A percentile compares a stretch with the other conserved stretches of the same genome.
These are phyloP conservation scores for Stachybotrys elegans DNA, from an alignment of 2,329 filamentous ascomycete species.

Conservation along the genomic window DNA sequence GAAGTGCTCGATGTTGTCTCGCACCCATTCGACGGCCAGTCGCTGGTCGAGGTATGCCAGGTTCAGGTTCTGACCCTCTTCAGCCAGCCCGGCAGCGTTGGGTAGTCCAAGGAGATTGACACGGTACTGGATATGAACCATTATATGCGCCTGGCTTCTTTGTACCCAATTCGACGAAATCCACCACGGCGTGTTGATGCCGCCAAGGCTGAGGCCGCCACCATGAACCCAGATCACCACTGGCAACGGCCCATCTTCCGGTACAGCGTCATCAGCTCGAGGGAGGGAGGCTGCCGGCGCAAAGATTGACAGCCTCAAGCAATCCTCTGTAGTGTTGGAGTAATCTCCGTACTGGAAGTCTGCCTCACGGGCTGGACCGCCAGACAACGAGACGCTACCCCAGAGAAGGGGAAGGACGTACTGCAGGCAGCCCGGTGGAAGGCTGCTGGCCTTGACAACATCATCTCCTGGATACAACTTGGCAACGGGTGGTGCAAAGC, in stretches of 20 bases:
- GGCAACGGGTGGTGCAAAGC: not conserved
- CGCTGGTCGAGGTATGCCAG: conserved; percentile 47
- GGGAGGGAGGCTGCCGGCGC: conserved; percentile 32
- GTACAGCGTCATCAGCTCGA: not conserved
- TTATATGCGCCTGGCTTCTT: conserved; percentile 20
- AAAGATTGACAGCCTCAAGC: conserved; percentile 37
- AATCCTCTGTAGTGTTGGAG: conserved; percentile 15
- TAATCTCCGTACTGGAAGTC: not conserved
- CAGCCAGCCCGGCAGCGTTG: conserved; percentile 18
- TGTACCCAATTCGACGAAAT: conserved; percentile 21
- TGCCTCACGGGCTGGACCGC: not conserved
- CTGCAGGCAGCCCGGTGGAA: not conserved
- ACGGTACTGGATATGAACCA: conserved; percentile 25
- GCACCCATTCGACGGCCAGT: conserved; percentile 45
- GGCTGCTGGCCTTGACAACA: not conserved
- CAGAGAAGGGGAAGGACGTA: not conserved
- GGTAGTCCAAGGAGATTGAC: conserved; percentile 25
- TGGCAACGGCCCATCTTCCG: conserved; percentile 27
- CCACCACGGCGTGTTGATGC: conserved; percentile 20
- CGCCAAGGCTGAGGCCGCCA: conserved; percentile 20
- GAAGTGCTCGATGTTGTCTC: conserved; percentile 42
- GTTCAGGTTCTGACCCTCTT: conserved; percentile 45
- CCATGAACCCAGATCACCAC: conserved; percentile 18
- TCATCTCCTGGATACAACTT: not conserved
- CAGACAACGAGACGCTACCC: not conserved